Evolutionary conservation across 1,284 basidiomycete genomes (phyloP).

Genomic region (Coniferiporia sulphurascens): DNA sequence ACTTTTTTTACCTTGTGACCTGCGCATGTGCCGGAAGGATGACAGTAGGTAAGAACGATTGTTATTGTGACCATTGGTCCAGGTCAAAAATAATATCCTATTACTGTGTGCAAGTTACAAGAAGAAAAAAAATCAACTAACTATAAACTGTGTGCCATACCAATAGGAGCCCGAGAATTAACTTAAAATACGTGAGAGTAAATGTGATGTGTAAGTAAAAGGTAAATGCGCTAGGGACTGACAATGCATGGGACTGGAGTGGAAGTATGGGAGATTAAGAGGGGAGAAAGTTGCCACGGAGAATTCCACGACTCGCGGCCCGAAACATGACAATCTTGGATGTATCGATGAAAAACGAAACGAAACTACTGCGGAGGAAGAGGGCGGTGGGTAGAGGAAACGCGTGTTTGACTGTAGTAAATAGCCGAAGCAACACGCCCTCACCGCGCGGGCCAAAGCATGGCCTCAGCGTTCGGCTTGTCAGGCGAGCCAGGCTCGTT

Average conservation of each 20-base stretch:
- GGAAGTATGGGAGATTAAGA: not conserved
- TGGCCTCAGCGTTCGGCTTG: slow-evolving; percentile 24
- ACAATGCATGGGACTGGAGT: not conserved
- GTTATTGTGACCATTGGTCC: not conserved
- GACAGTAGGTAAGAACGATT: not conserved
- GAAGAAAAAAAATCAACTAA: not conserved
- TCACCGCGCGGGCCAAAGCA: slow-evolving; percentile 23
- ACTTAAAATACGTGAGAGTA: not conserved
- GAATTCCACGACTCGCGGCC: not conserved
- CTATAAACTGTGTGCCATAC: not conserved
- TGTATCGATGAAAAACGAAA: not conserved
- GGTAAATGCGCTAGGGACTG: not conserved
- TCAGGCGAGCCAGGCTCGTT: slow-evolving; percentile 27
- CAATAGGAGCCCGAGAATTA: not conserved
- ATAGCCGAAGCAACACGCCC: not conserved
- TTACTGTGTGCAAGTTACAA: not conserved
- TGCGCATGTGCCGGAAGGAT: not conserved
- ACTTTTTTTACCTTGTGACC: slow-evolving; percentile 4
- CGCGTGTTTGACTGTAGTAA: not conserved
- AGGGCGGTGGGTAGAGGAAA: not conserved
- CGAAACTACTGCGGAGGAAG: not conserved
- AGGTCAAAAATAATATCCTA: not conserved
- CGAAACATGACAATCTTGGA: not conserved
- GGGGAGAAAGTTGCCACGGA: not conserved
- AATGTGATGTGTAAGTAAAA: not conserved